phyloP scores from a whole-genome alignment of 2,329 filamentous ascomycete genomes.

The Drechslerella dactyloides region DNA sequence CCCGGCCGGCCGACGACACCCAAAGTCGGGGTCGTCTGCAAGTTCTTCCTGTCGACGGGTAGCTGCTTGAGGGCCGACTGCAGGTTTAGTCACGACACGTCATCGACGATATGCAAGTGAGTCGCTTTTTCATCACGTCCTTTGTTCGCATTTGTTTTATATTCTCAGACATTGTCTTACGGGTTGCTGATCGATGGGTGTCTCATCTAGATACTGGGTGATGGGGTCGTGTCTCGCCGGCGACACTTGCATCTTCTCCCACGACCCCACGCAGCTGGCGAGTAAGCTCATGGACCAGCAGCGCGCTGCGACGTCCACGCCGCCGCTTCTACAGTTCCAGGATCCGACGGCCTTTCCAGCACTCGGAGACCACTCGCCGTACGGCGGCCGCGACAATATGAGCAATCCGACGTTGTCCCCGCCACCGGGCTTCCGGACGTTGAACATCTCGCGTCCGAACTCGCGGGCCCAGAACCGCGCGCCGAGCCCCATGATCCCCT shows the following conservation, averaged over 20 bases:
- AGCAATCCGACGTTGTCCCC: slow-evolving; percentile 58
- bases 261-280: slow-evolving; percentile 87
- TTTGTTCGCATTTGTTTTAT: too few species aligned
- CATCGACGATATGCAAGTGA: slow-evolving; percentile 92
- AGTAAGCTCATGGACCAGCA: slow-evolving; percentile 78
- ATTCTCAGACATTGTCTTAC: too few species aligned
- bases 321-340: slow-evolving; percentile 76
- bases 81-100: slow-evolving; percentile 94
- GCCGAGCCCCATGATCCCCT: slow-evolving; percentile 68
- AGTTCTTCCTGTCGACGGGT: slow-evolving; percentile 95
- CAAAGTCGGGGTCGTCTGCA: slow-evolving; percentile 89
- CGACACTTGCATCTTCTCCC: slow-evolving; percentile 93
- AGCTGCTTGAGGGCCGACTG: slow-evolving; percentile 95
- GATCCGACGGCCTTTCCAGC: slow-evolving; percentile 86
- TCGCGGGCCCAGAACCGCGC: slow-evolving; percentile 76
- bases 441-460: slow-evolving; percentile 74
- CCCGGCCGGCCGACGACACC: slow-evolving; percentile 75
- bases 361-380: slow-evolving; percentile 64
- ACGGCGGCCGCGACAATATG: slow-evolving; percentile 51
- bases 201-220: slow-evolving; percentile 78
- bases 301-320: slow-evolving; percentile 69
- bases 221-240: slow-evolving; percentile 94
- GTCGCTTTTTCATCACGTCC: slow-evolving; percentile 60
- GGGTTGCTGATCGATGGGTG: slow-evolving; percentile 55
- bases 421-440: slow-evolving; percentile 73